Percentiles rank a stretch among this genome's conserved stretches.
These are phyloP conservation scores for Boletus fagicola DNA, from an alignment of 768 basidiomycete genomes.

Conservation along the genomic window DNA sequence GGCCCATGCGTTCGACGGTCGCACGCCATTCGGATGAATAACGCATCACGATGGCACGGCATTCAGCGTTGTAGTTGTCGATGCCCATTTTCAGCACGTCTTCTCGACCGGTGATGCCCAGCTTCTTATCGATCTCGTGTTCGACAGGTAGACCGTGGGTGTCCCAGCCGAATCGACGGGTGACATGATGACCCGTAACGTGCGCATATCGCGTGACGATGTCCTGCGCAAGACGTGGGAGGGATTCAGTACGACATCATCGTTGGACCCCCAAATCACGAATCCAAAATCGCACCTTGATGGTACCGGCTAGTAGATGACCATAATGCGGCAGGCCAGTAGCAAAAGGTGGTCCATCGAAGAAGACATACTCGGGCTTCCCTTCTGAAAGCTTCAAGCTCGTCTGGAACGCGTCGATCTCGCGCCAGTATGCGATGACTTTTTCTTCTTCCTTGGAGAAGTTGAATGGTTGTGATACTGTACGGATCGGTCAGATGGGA, in stretches of 20 bases:
- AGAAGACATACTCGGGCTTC: slow-evolving; percentile 88
- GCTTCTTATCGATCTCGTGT: slow-evolving; percentile 97
- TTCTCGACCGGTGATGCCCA: slow-evolving; percentile 87
- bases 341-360: slow-evolving; percentile 96
- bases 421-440: slow-evolving; percentile 87
- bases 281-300: slow-evolving; percentile 62
- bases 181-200: slow-evolving; percentile 88
- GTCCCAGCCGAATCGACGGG: slow-evolving; percentile 97
- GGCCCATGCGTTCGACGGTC: slow-evolving; percentile 96
- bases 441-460: slow-evolving; percentile 90
- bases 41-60: slow-evolving; percentile 95
- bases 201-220: slow-evolving; percentile 96
- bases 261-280: background rate
- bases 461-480: slow-evolving; percentile 75
- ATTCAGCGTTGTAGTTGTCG: slow-evolving; percentile 96
- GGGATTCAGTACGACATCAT: background rate
- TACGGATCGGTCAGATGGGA: slow-evolving; percentile 9
- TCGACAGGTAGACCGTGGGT: slow-evolving; percentile 98
- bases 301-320: slow-evolving; percentile 87
- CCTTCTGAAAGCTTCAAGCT: slow-evolving; percentile 91
- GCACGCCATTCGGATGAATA: slow-evolving; percentile 91
- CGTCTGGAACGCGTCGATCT: slow-evolving; percentile 97
- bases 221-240: slow-evolving; percentile 57
- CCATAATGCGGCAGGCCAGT: slow-evolving; percentile 97
- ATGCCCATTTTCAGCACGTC: slow-evolving; percentile 97